Percentiles rank a stretch among this genome's conserved stretches.
Evolutionary conservation across 2,329 filamentous ascomycete genomes (phyloP).

Genomic region (Triangularia verruculosa): DNA sequence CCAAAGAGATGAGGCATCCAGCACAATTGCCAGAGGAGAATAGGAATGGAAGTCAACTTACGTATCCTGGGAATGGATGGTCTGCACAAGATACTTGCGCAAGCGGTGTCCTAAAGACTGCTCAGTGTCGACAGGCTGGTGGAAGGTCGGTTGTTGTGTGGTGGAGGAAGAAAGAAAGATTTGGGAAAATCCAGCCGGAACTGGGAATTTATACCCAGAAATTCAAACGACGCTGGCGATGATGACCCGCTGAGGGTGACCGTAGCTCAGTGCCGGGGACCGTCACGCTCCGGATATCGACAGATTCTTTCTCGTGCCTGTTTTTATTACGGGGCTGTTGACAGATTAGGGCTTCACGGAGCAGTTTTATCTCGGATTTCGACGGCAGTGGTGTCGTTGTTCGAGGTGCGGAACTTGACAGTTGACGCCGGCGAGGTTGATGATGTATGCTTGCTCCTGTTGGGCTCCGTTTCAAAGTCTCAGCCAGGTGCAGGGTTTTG

Average conservation of each 20-base stretch:
- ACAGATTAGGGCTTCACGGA: background rate
- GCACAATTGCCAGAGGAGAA: background rate
- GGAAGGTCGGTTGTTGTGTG: background rate
- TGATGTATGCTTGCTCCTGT: background rate
- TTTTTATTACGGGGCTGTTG: background rate
- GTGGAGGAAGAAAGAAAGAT: background rate
- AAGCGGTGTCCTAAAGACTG: background rate
- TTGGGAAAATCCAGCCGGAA: background rate
- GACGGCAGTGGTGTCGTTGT: background rate
- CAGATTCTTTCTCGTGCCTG: background rate
- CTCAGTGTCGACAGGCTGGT: background rate
- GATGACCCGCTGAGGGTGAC: background rate
- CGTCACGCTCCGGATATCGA: background rate
- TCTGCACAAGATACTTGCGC: background rate
- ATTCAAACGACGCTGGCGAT: background rate
- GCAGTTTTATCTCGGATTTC: background rate
- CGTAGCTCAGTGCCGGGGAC: background rate
- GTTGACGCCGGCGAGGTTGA: background rate
- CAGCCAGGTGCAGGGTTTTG: background rate
- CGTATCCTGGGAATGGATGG: background rate
- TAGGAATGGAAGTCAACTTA: background rate
- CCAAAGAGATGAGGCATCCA: background rate
- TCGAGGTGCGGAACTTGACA: background rate
- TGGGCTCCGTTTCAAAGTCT: background rate
- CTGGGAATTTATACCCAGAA: background rate